Percentiles rank a stretch among this genome's conserved stretches.
These are phyloP conservation scores for Fusarium irregulare DNA, from an alignment of 2,329 filamentous ascomycete genomes.

Conservation along the genomic window DNA sequence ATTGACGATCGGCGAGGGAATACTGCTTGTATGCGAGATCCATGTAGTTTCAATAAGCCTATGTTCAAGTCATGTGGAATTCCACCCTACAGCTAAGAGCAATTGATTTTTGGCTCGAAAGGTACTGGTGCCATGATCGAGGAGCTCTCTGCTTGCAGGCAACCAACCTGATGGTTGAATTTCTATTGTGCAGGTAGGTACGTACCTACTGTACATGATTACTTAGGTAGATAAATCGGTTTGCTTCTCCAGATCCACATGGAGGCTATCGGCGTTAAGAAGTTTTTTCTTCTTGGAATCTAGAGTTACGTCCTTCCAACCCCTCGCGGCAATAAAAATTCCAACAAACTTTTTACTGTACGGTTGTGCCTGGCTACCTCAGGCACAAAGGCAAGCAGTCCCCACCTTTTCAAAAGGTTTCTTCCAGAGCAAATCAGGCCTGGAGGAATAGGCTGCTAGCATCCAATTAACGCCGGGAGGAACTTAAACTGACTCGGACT, in stretches of 20 bases:
- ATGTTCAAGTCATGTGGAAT: neutral
- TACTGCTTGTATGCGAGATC: neutral
- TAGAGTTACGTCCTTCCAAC: neutral
- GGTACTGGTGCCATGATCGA: neutral
- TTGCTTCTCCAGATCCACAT: neutral
- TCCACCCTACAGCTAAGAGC: neutral
- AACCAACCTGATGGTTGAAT: neutral
- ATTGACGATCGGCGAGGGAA: neutral
- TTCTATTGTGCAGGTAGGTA: neutral
- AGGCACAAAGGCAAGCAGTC: conserved; percentile 9
- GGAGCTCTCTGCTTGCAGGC: neutral
- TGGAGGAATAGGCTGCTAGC: conserved; percentile 14
- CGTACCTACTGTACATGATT: neutral
- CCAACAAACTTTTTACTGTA: conserved; percentile 14
- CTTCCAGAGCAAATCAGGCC: neutral
- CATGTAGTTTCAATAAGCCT: neutral
- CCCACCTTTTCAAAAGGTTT: conserved; percentile 1
- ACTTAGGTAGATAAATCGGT: neutral
- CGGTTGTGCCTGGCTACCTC: conserved; percentile 17
- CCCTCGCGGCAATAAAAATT: conserved; percentile 34
- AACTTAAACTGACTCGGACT: conserved; percentile 34
- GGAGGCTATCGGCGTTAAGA: neutral
- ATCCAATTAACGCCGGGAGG: conserved; percentile 16
- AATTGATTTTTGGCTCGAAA: neutral
- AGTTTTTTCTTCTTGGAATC: neutral